Evolutionary conservation across 805 yeast species (phyloP).

Genomic region (Saccharomycopsis synnaedendra): DNA sequence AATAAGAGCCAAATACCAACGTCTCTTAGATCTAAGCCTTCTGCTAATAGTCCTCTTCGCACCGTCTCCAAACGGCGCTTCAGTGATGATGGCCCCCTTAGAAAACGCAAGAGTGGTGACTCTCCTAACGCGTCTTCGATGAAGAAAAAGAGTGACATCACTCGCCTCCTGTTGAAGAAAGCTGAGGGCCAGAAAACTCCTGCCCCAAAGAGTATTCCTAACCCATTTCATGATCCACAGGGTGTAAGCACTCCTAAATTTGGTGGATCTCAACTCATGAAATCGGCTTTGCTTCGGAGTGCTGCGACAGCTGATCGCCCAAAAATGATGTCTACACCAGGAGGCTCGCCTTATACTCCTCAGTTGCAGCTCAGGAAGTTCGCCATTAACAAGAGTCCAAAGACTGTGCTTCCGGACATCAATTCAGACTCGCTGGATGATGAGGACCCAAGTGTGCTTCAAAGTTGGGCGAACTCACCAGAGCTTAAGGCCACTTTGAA

Average conservation of each 20-base stretch:
- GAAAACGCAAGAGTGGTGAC: constrained; percentile 2
- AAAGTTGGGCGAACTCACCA: constrained; percentile 56
- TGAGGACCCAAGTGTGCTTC: constrained; percentile 34
- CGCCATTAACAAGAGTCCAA: constrained; percentile 2
- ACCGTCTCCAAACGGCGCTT: too few relatives aligned
- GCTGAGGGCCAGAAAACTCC: neutral
- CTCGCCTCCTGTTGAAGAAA: constrained; percentile 9
- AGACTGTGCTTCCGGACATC: constrained; percentile 32
- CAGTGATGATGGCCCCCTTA: too few relatives aligned
- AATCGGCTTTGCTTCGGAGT: constrained; percentile 13
- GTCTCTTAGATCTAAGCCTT: neutral
- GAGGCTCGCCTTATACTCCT: too few relatives aligned
- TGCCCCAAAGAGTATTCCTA: neutral
- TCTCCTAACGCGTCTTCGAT: constrained; percentile 7
- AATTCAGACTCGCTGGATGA: constrained; percentile 45
- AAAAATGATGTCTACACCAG: too few relatives aligned
- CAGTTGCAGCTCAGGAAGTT: neutral
- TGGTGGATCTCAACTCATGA: constrained; percentile 14
- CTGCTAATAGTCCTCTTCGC: too few relatives aligned
- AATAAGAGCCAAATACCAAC: neutral
- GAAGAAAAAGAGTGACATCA: constrained; percentile 14
- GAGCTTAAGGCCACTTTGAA: constrained; percentile 34
- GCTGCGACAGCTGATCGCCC: constrained; percentile 2
- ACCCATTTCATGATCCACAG: neutral
- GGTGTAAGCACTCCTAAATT: constrained; percentile 1